Evolutionary conservation across 495 filamentous ascomycete species (phyloP).

Genomic region (Hyaloscypha hepaticicola): DNA sequence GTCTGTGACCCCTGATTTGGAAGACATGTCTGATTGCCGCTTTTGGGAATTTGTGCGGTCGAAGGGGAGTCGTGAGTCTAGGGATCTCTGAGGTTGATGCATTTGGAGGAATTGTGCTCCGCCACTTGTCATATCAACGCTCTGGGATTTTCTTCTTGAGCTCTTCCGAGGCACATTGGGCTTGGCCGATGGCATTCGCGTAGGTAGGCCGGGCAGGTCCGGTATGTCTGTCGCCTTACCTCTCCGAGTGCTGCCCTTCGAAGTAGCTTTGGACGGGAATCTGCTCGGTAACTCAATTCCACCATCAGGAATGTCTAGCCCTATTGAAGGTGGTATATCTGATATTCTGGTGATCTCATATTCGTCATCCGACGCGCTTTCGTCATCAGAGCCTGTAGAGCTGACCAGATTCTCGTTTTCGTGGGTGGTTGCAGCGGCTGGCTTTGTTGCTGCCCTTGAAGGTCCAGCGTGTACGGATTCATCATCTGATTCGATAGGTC

Average conservation of each 20-base stretch:
- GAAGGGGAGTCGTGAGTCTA: slow-evolving; percentile 57
- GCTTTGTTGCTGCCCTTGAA: slow-evolving; percentile 19
- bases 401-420: slow-evolving; percentile 44
- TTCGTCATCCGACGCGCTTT: slow-evolving; percentile 33
- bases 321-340: slow-evolving; percentile 55
- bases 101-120: slow-evolving; percentile 16
- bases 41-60: slow-evolving; percentile 54
- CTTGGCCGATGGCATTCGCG: slow-evolving; percentile 31
- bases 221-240: slow-evolving; percentile 31
- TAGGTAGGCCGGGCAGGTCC: slow-evolving; percentile 34
- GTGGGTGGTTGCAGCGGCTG: slow-evolving; percentile 26
- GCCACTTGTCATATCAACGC: slow-evolving; percentile 28
- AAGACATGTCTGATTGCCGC: slow-evolving; percentile 48
- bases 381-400: slow-evolving; percentile 34
- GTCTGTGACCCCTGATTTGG: slow-evolving; percentile 41
- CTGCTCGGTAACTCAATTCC: slow-evolving; percentile 65
- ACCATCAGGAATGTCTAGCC: slow-evolving; percentile 56
- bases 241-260: slow-evolving; percentile 29
- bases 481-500: slow-evolving; percentile 58
- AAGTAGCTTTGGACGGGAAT: slow-evolving; percentile 56
- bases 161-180: slow-evolving; percentile 31
- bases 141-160: slow-evolving; percentile 28
- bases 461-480: slow-evolving; percentile 39
- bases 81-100: slow-evolving; percentile 35
- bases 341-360: slow-evolving; percentile 41